These are phyloP conservation scores for Xerocomus potaroensis DNA, from an alignment of 768 basidiomycete genomes.

Conservation along the genomic window DNA sequence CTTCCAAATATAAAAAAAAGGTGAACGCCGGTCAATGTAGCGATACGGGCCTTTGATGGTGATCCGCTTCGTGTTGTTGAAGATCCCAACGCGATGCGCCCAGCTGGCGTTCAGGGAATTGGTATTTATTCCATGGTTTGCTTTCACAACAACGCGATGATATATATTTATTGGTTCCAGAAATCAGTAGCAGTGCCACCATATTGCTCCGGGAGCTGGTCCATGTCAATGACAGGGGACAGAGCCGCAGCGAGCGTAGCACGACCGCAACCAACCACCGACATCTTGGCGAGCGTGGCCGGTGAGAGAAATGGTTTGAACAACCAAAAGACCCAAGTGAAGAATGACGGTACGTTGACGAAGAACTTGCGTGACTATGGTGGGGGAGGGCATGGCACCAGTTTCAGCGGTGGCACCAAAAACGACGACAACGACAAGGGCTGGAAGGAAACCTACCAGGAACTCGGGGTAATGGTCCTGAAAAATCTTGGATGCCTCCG, in stretches of 20 bases:
- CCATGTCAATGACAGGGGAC: constrained; percentile 48
- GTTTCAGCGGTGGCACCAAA: too few species aligned
- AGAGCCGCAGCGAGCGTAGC: constrained; percentile 57
- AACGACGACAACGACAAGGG: too few species aligned
- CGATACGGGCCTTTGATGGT: too few species aligned
- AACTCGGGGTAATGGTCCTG: constrained; percentile 76
- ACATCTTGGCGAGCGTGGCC: constrained; percentile 77
- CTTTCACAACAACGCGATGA: too few species aligned
- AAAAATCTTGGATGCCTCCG: constrained; percentile 72
- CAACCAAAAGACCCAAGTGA: constrained; percentile 81
- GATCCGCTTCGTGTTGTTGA: too few species aligned
- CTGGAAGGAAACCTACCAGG: constrained; percentile 38
- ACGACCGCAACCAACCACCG: constrained; percentile 65
- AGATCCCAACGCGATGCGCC: too few species aligned
- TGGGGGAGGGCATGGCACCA: background rate
- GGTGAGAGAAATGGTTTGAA: constrained; percentile 73
- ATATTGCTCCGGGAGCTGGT: constrained; percentile 64
- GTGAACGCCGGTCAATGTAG: too few species aligned
- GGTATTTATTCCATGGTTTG: too few species aligned
- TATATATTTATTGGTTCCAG: too few species aligned
- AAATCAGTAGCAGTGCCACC: constrained; percentile 53
- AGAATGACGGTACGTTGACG: constrained; percentile 68
- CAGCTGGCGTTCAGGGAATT: too few species aligned
- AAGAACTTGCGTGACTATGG: background rate
- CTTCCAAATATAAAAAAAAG: too few species aligned